These are phyloP conservation scores for Canavalia ensiformis DNA, from an alignment of 306 rosid species.

Conservation along the genomic window DNA sequence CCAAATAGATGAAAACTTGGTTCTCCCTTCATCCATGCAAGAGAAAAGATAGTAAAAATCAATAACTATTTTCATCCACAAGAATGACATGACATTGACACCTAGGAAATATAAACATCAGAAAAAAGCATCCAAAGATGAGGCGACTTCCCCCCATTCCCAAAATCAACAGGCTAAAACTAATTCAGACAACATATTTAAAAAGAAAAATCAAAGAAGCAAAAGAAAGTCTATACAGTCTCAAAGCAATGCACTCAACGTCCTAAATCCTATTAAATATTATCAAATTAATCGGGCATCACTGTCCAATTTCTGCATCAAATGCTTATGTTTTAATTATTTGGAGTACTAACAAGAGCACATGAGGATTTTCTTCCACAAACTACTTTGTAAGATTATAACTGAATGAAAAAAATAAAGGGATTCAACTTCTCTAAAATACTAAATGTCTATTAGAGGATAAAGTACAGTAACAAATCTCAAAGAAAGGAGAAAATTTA, in stretches of 20 bases:
- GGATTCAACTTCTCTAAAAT: neutral
- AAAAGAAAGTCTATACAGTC: neutral
- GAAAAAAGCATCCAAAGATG: neutral
- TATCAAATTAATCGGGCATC: neutral
- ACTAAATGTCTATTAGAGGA: neutral
- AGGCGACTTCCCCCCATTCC: neutral
- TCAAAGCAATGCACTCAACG: neutral
- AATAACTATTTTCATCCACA: slow-evolving; percentile 27
- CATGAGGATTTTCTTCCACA: neutral
- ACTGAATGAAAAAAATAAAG: neutral
- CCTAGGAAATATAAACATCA: slow-evolving; percentile 9
- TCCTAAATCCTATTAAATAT: neutral
- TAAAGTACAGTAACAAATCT: neutral
- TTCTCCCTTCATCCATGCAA: slow-evolving; percentile 58
- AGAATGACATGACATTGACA: neutral
- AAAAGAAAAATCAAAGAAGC: neutral
- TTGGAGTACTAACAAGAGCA: neutral
- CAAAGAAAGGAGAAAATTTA: too few species aligned
- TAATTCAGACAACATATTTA: neutral
- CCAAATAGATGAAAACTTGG: slow-evolving; percentile 69
- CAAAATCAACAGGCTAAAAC: slow-evolving; percentile 9
- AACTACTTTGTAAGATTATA: neutral
- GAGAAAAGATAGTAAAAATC: slow-evolving; percentile 33
- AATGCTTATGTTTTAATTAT: neutral
- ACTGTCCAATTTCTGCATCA: slow-evolving; percentile 6